Conservation (phyloP, 441 rosid genomes). For the Bruguiera hainesii region DNA sequence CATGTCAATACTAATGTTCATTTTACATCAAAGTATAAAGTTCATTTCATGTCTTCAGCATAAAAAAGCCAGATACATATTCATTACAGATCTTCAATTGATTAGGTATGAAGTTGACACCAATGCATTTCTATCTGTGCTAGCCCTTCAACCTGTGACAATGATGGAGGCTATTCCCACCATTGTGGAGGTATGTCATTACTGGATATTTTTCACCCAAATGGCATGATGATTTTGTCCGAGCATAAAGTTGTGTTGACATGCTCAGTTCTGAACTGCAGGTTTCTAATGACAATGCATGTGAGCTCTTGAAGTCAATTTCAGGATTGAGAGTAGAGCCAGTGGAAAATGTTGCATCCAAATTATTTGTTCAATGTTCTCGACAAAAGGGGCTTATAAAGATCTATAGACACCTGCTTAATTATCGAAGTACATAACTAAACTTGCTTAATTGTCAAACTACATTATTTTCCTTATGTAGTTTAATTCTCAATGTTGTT, state of each 20-base stretch:
- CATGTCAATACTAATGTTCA: constrained; percentile 4
- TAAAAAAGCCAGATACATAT: constrained; percentile 23
- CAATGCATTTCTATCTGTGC: constrained; percentile 87
- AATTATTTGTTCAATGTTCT: constrained; percentile 96
- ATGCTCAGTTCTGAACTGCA: constrained; percentile 31
- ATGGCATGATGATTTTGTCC: constrained; percentile 2
- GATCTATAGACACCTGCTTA: constrained; percentile 91
- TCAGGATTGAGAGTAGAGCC: constrained; percentile 86
- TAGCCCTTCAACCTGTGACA: constrained; percentile 87
- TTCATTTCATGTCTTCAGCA: too few relatives aligned
- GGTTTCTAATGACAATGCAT: constrained; percentile 80
- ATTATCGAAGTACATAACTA: constrained; percentile 67
- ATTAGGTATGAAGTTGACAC: constrained; percentile 92
- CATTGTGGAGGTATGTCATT: constrained; percentile 78
- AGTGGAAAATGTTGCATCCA: constrained; percentile 86
- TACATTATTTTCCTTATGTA: neutral
- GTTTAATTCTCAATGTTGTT: neutral
- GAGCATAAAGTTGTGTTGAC: constrained; percentile 14
- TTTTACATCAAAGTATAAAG: too few relatives aligned
- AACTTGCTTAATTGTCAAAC: constrained; percentile 18
- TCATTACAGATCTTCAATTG: constrained; percentile 28
- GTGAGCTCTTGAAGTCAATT: constrained; percentile 84
- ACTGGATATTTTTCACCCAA: neutral
- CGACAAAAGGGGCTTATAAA: constrained; percentile 89
- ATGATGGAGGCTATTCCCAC: constrained; percentile 74